These are phyloP conservation scores for Paraphoma chrysanthemicola DNA, from an alignment of 2,329 filamentous ascomycete genomes.

Conservation along the genomic window DNA sequence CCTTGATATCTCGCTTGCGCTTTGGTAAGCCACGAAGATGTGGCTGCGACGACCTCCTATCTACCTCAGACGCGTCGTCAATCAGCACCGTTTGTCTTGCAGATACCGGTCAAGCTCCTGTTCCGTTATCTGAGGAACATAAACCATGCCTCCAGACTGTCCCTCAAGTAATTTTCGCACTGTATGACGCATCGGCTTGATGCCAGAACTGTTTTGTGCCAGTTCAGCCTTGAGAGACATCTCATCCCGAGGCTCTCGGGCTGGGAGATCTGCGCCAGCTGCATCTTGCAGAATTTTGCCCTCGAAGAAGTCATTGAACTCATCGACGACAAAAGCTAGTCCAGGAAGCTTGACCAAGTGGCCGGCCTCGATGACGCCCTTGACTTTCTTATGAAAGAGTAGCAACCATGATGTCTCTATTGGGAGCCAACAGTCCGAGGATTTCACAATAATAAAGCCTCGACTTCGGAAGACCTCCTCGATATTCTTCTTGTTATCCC, in stretches of 20 bases:
- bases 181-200: conserved; percentile 1
- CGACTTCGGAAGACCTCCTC: not conserved
- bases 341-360: conserved; percentile 4
- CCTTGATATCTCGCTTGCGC: not conserved
- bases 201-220: not conserved
- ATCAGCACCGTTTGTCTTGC: not conserved
- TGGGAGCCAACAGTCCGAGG: conserved; percentile 4
- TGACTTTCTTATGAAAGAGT: conserved; percentile 17
- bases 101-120: conserved; percentile 11
- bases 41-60: not conserved
- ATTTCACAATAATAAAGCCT: conserved; percentile 2
- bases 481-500: conserved; percentile 5
- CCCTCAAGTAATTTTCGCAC: conserved; percentile 1
- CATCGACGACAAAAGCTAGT: not conserved
- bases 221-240: conserved; percentile 5
- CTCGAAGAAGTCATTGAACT: conserved; percentile 13
- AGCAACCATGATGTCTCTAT: conserved; percentile 22
- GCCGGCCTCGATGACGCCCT: conserved; percentile 3
- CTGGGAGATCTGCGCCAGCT: not conserved
- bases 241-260: not conserved
- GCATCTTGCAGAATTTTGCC: conserved; percentile 7
- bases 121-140: conserved; percentile 13
- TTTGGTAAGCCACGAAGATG: not conserved
- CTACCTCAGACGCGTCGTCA: conserved; percentile 4
- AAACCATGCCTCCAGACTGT: conserved; percentile 1